Conservation (phyloP, 2,329 filamentous ascomycete species). For the Zymoseptoria ardabiliae region DNA sequence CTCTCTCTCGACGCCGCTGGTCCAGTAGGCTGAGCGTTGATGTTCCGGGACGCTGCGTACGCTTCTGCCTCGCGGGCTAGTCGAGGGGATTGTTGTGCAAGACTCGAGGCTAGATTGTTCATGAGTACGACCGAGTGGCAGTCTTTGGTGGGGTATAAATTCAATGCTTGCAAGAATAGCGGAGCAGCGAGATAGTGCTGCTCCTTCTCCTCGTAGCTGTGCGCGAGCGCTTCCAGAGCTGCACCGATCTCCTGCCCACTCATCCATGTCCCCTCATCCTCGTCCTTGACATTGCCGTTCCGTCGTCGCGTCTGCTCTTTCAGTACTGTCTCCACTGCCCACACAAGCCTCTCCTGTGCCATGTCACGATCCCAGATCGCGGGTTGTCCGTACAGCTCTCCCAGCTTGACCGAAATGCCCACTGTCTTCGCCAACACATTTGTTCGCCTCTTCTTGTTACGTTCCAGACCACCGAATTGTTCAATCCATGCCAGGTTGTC, state of each 20-base stretch:
- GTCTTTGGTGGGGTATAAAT: conserved; percentile 53
- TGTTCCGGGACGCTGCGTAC: conserved; percentile 28
- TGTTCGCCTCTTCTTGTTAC: conserved; percentile 47
- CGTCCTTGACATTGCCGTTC: conserved; percentile 42
- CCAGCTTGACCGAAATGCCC: conserved; percentile 73
- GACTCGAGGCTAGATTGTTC: conserved; percentile 71
- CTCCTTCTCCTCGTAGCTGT: conserved; percentile 65
- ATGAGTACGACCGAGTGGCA: conserved; percentile 81
- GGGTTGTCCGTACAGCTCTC: conserved; percentile 70
- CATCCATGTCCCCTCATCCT: conserved; percentile 66
- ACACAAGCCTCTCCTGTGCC: conserved; percentile 68
- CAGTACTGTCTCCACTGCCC: conserved; percentile 73
- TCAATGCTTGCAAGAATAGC: conserved; percentile 76
- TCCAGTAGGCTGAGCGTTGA: conserved; percentile 32
- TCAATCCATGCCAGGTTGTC: conserved; percentile 55
- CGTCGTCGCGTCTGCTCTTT: conserved; percentile 65
- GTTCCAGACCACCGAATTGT: conserved; percentile 35
- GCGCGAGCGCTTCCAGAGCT: conserved; percentile 68
- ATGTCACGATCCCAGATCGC: conserved; percentile 66
- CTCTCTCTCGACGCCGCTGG: conserved; percentile 47
- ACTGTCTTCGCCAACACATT: conserved; percentile 67
- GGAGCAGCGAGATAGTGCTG: conserved; percentile 77
- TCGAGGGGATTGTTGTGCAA: conserved; percentile 56
- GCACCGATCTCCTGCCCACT: conserved; percentile 64
- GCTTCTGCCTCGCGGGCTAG: conserved; percentile 24